Evolutionary conservation across 2,329 filamentous ascomycete species (phyloP).

Genomic region (Nemania sp.): DNA sequence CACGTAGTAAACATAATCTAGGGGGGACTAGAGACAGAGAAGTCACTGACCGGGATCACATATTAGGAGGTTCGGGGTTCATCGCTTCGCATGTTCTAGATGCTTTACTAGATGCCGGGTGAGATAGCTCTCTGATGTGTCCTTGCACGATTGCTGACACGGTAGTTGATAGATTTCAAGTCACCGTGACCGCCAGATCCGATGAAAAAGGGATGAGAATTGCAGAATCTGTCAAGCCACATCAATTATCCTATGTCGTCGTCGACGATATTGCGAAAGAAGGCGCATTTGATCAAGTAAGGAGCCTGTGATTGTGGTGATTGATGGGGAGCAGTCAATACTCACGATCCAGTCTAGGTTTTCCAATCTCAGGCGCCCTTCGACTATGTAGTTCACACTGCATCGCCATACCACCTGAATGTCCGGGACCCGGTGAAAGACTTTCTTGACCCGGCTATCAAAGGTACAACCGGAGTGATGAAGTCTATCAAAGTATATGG

Average conservation of each 20-base stretch:
- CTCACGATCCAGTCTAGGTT: conserved; percentile 43
- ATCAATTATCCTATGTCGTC: conserved; percentile 60
- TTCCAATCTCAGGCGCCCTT: conserved; percentile 66
- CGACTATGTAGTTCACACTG: conserved; percentile 79
- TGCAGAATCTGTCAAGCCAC: conserved; percentile 54
- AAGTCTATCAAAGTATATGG: conserved; percentile 59
- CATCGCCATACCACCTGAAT: conserved; percentile 78
- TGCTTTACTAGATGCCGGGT: conserved; percentile 58
- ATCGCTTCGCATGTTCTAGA: conserved; percentile 67
- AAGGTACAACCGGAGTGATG: conserved; percentile 64
- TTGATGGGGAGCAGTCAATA: background rate
- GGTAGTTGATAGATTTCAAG: conserved; percentile 53
- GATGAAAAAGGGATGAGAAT: conserved; percentile 62
- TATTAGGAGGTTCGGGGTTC: conserved; percentile 64
- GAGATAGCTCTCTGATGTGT: conserved; percentile 43
- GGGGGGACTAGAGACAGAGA: background rate
- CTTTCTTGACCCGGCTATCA: conserved; percentile 67
- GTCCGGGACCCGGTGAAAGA: conserved; percentile 63
- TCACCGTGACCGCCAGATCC: conserved; percentile 61
- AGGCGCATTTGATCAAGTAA: conserved; percentile 73
- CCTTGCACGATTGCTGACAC: conserved; percentile 55
- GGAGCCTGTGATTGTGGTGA: background rate
- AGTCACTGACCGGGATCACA: conserved; percentile 11
- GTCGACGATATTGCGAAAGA: conserved; percentile 79
- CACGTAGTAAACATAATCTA: background rate